Percentiles rank a stretch among this genome's conserved stretches.
phyloP scores from a whole-genome alignment of 208 protist genomes.

The Leishmania turanica region DNA sequence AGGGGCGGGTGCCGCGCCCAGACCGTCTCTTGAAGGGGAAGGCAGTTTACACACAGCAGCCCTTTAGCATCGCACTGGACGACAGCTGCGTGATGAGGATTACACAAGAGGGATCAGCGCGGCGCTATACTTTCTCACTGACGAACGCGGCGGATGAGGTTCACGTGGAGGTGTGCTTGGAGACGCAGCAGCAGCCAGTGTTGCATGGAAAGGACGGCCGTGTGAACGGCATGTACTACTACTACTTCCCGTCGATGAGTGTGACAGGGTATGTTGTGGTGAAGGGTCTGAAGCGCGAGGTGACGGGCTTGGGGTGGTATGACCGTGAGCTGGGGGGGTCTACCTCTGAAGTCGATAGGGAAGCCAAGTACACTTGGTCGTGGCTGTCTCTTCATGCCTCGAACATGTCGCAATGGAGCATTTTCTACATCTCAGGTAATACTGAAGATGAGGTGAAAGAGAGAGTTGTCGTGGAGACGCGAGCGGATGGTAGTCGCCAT shows the following conservation, averaged over 20 bases:
- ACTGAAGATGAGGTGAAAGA: constrained; percentile 16
- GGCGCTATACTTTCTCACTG: constrained; percentile 37
- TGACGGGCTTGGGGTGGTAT: constrained; percentile 52
- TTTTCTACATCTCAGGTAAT: constrained; percentile 34
- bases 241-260: constrained; percentile 49
- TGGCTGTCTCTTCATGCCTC: constrained; percentile 50
- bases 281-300: constrained; percentile 23
- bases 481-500: constrained; percentile 19
- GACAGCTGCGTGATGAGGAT: constrained; percentile 31
- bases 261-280: constrained; percentile 42
- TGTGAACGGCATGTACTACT: constrained; percentile 63
- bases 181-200: constrained; percentile 18
- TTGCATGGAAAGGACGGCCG: constrained; percentile 38
- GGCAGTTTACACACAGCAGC: constrained; percentile 24
- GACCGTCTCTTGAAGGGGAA: constrained; percentile 37
- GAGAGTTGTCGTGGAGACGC: constrained; percentile 27
- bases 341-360: constrained; percentile 7
- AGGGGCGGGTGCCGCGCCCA: constrained; percentile 39
- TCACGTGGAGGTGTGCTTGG: constrained; percentile 38
- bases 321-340: constrained; percentile 51
- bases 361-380: constrained; percentile 38
- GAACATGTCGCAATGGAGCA: constrained; percentile 35
- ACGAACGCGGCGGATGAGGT: constrained; percentile 31
- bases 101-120: constrained; percentile 7
- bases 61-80: constrained; percentile 40